These are phyloP conservation scores for Pichia eremophila DNA, from an alignment of 805 yeast species.

Conservation along the genomic window DNA sequence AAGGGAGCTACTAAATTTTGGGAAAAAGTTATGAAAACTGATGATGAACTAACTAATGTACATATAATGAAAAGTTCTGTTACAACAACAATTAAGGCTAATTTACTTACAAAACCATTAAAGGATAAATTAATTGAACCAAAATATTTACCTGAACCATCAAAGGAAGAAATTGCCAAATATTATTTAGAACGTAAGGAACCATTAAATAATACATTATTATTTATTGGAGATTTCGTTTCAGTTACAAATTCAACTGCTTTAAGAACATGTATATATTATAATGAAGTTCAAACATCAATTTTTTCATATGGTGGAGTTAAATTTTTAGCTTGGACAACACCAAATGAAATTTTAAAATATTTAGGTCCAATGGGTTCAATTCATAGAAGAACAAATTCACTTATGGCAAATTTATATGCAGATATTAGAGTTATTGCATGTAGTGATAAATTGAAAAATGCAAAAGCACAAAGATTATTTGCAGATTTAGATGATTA, in stretches of 20 bases:
- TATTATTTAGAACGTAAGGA: neutral
- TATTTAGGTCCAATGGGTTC: constrained; percentile 49
- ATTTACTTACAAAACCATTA: constrained; percentile 23
- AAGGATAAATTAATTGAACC: constrained; percentile 34
- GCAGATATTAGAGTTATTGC: constrained; percentile 54
- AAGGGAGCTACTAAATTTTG: constrained; percentile 15
- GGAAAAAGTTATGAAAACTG: constrained; percentile 11
- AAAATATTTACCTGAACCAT: constrained; percentile 12
- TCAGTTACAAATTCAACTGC: constrained; percentile 52
- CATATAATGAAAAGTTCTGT: constrained; percentile 11
- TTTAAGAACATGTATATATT: constrained; percentile 27
- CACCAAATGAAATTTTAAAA: constrained; percentile 51
- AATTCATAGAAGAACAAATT: constrained; percentile 46
- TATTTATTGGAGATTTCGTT: constrained; percentile 23
- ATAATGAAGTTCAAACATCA: constrained; percentile 21
- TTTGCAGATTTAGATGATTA: constrained; percentile 14
- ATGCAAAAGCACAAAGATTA: constrained; percentile 9
- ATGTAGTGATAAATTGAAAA: constrained; percentile 17
- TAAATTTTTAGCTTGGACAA: constrained; percentile 61
- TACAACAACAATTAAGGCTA: constrained; percentile 14
- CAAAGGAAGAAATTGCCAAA: neutral
- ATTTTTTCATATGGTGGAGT: constrained; percentile 42
- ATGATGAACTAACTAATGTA: constrained; percentile 11
- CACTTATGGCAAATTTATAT: constrained; percentile 56
- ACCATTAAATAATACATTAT: constrained; percentile 20